Evolutionary conservation across 768 basidiomycete genomes (phyloP).

Genomic region (Podaxis sp.): DNA sequence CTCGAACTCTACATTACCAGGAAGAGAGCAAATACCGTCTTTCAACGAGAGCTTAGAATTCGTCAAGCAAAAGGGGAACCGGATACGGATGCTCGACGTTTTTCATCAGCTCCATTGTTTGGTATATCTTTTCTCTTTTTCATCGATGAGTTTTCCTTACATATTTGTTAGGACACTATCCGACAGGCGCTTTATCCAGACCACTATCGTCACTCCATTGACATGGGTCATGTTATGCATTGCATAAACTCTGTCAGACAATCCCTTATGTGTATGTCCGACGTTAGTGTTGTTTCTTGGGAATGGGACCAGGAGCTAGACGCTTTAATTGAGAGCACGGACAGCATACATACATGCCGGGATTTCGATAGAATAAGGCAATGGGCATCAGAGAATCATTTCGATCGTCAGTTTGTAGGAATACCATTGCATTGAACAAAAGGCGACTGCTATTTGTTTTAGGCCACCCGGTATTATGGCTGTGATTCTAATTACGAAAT

Average conservation of each 20-base stretch:
- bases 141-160: not conserved
- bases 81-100: slow-evolving; percentile 4
- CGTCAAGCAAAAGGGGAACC: not conserved
- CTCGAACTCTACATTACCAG: slow-evolving; percentile 6
- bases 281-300: slow-evolving; percentile 10
- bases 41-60: slow-evolving; percentile 1
- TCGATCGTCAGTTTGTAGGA: slow-evolving; percentile 4
- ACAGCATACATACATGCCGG: slow-evolving; percentile 3
- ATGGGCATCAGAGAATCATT: slow-evolving; percentile 5
- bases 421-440: too few species aligned
- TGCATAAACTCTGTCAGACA: slow-evolving; percentile 11
- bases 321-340: not conserved
- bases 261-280: slow-evolving; percentile 11
- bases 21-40: not conserved
- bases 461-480: too few species aligned
- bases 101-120: slow-evolving; percentile 13
- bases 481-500: too few species aligned
- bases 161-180: not conserved
- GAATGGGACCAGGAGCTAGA: slow-evolving; percentile 3
- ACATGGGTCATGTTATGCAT: not conserved
- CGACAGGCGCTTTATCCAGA: slow-evolving; percentile 2
- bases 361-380: slow-evolving; percentile 7
- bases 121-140: not conserved
- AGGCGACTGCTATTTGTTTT: too few species aligned
- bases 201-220: not conserved